These are phyloP conservation scores for Fusarium sp. DNA, from an alignment of 2,329 filamentous ascomycete genomes.

Conservation along the genomic window DNA sequence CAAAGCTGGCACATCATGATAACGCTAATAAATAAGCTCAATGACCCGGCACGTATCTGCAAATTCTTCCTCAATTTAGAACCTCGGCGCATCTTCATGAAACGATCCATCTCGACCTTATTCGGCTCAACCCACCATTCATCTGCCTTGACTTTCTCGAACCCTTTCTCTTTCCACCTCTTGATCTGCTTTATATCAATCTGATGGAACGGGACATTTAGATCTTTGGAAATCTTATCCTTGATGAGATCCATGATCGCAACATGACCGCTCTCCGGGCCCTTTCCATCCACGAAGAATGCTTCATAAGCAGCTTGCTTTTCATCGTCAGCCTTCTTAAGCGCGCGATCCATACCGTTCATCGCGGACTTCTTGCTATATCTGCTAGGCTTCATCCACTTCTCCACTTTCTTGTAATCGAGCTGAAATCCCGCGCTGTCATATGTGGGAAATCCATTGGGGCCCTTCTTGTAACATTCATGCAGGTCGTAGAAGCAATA, in stretches of 20 bases:
- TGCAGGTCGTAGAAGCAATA: slow-evolving; percentile 15
- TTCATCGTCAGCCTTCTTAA: background rate
- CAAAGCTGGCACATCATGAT: background rate
- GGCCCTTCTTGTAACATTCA: slow-evolving; percentile 33
- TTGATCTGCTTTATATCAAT: slow-evolving; percentile 10
- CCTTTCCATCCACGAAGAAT: slow-evolving; percentile 25
- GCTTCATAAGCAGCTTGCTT: background rate
- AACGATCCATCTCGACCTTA: slow-evolving; percentile 20
- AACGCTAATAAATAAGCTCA: background rate
- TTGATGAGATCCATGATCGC: slow-evolving; percentile 5
- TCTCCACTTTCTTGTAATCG: slow-evolving; percentile 29
- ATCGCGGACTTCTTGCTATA: slow-evolving; percentile 25
- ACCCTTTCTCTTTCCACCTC: slow-evolving; percentile 23
- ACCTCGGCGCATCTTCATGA: background rate
- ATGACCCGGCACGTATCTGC: fast-evolving
- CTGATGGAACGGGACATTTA: slow-evolving; percentile 29
- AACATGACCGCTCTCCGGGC: background rate
- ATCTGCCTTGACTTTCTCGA: slow-evolving; percentile 11
- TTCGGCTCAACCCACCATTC: slow-evolving; percentile 31
- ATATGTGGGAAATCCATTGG: slow-evolving; percentile 28
- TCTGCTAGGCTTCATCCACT: slow-evolving; percentile 26
- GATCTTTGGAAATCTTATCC: slow-evolving; percentile 35
- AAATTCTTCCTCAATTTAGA: background rate
- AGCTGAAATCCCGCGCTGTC: slow-evolving; percentile 32
- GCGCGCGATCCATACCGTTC: slow-evolving; percentile 3